These are phyloP conservation scores for Tetrapyrgos nigripes DNA, from an alignment of 1,284 basidiomycete species.

Conservation along the genomic window DNA sequence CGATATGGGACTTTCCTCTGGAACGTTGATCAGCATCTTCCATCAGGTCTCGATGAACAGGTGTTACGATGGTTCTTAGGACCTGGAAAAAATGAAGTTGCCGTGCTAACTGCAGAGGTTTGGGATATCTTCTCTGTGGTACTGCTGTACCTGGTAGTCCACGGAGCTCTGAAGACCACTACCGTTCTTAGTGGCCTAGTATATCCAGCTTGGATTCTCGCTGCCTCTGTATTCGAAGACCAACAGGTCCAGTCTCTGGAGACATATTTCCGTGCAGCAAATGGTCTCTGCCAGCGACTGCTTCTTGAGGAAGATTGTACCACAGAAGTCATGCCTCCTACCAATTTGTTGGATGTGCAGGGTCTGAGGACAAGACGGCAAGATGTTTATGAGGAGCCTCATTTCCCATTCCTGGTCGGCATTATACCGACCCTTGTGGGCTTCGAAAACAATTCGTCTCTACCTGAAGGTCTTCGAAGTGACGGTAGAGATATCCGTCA, in stretches of 20 bases:
- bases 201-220: slow-evolving; percentile 74
- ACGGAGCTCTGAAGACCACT: slow-evolving; percentile 71
- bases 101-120: slow-evolving; percentile 58
- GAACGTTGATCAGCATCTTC: slow-evolving; percentile 76
- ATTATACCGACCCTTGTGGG: slow-evolving; percentile 72
- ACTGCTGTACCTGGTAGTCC: slow-evolving; percentile 67
- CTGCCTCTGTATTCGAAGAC: slow-evolving; percentile 43
- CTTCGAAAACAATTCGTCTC: slow-evolving; percentile 64
- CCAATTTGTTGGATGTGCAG: slow-evolving; percentile 67
- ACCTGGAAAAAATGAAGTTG: slow-evolving; percentile 65
- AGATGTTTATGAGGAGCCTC: slow-evolving; percentile 66
- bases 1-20: slow-evolving; percentile 73
- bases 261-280: slow-evolving; percentile 64
- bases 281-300: slow-evolving; percentile 63
- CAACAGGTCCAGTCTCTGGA: slow-evolving; percentile 49
- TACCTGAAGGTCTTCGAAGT: slow-evolving; percentile 54
- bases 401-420: slow-evolving; percentile 66
- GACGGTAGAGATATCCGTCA: slow-evolving; percentile 58
- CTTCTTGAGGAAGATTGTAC: slow-evolving; percentile 60
- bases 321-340: slow-evolving; percentile 48
- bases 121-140: slow-evolving; percentile 73
- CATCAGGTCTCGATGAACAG: slow-evolving; percentile 70
- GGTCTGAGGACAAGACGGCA: slow-evolving; percentile 69
- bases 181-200: slow-evolving; percentile 75
- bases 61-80: slow-evolving; percentile 74